Base-by-base conservation (phyloP, 768 basidiomycete genomes). In the Candolleomyces efflorescens region DNA sequence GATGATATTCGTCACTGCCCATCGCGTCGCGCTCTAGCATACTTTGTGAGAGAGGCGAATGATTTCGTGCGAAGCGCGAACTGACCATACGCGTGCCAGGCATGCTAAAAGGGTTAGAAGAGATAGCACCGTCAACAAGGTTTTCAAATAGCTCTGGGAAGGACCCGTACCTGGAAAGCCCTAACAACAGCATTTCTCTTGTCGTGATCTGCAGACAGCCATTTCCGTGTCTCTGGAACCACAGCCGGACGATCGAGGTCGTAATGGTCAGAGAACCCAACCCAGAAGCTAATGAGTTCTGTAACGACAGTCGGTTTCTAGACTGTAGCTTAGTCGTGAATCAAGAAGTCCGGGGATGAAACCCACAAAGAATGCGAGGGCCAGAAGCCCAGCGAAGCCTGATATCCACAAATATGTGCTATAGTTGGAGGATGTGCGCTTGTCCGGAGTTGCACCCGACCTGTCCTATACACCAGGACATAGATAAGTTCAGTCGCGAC, bases 1-100 rank as follows among this genome's bases (percentile, higher is more conserved):
- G 94, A 65, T 95, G 91, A 65, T 94, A 97, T 67, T 96, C 92
- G 73, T 98, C 94, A 53, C 79, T 78, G 3, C 95, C 95, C 85
- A 94, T 95, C 5, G 94, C 94, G 67, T 97, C 87, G 60, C 85
- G 77, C 74, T 95, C 94, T 94, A 74, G 38, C 55, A 26, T 10
- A 17, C 20, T 26, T 27, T 10, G 22, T 36, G 22, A 24, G 20
- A 32, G 18, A 12, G 15, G 20, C 11, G 12, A 11, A 18, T 20
- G 9, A 4, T 1, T 23, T 11, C 17, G 6, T 3, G 17, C 13
- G 38, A 13, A 43, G 37, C 27, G 3, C 13, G 24, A 58, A 70
- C 78, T 58, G 59, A 92, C 92, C 92, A 67, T 96, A 96, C 26
- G 90, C 90, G 45, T 64, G 68, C 92, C 93, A 96, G 27, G 93